Conservation (phyloP, 768 basidiomycete species). For the Leucocoprinus leucothites region DNA sequence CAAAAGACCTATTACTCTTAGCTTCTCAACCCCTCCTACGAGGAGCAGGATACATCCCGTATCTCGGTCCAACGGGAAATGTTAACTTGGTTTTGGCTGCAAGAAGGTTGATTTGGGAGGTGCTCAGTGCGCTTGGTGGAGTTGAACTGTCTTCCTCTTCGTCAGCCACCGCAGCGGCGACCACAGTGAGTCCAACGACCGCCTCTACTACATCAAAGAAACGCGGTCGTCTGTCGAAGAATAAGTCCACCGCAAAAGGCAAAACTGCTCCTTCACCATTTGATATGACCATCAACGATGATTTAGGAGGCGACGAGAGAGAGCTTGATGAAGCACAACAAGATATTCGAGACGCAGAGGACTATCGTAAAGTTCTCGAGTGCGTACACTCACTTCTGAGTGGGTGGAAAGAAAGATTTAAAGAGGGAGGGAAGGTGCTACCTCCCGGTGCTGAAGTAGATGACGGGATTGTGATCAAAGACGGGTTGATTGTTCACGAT, state of each 20-base stretch:
- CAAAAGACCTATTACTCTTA: background rate
- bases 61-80: slow-evolving; percentile 9
- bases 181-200: too few relatives aligned
- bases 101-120: background rate
- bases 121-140: background rate
- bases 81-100: slow-evolving; percentile 3
- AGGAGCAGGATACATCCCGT: background rate
- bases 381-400: background rate
- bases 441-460: slow-evolving; percentile 1
- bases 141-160: background rate
- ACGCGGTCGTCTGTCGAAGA: too few relatives aligned
- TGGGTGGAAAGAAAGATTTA: background rate
- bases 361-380: background rate
- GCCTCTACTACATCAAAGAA: too few relatives aligned
- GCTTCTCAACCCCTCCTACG: slow-evolving; percentile 10
- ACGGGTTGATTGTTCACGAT: background rate
- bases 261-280: too few relatives aligned
- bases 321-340: background rate
- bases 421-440: background rate
- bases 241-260: too few relatives aligned
- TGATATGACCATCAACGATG: too few relatives aligned
- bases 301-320: background rate
- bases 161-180: too few relatives aligned
- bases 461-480: background rate
- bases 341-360: background rate